Conservation (phyloP, 176 grass and related monocot species). For the Phragmites australis region DNA sequence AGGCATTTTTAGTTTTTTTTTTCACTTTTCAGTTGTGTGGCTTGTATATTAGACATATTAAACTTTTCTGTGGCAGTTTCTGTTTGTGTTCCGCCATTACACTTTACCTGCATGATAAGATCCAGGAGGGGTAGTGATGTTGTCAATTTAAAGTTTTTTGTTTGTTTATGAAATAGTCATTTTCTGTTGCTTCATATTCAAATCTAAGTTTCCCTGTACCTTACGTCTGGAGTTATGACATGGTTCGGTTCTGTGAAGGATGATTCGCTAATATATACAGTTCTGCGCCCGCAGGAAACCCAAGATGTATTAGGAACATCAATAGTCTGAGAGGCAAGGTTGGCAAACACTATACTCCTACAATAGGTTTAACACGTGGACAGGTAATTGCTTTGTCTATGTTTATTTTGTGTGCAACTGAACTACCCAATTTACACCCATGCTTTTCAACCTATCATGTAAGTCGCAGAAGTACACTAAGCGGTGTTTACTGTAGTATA, state of each 20-base stretch:
- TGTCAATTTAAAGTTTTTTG: slow-evolving; percentile 4
- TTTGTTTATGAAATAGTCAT: slow-evolving; percentile 8
- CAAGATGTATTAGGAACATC: slow-evolving; percentile 81
- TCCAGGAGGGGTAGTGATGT: background rate
- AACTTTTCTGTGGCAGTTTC: background rate
- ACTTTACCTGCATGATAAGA: background rate
- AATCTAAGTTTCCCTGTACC: slow-evolving; percentile 24
- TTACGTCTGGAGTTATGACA: slow-evolving; percentile 5
- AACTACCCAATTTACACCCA: background rate
- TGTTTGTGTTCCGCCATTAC: background rate
- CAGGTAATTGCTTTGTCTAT: slow-evolving; percentile 58
- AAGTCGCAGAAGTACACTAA: background rate
- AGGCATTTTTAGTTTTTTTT: background rate
- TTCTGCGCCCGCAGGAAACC: slow-evolving; percentile 66
- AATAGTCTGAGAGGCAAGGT: slow-evolving; percentile 81
- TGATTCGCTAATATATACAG: slow-evolving; percentile 25
- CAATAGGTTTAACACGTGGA: slow-evolving; percentile 76
- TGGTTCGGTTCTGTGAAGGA: slow-evolving; percentile 9
- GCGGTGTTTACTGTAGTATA: background rate
- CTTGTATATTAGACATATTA: background rate
- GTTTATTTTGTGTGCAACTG: background rate
- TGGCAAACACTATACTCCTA: slow-evolving; percentile 58
- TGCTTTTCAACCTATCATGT: background rate
- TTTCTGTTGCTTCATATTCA: slow-evolving; percentile 21
- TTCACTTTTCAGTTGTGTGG: background rate